Evolutionary conservation across 2,329 filamentous ascomycete genomes (phyloP).

Genomic region (Trichoderma sp.): DNA sequence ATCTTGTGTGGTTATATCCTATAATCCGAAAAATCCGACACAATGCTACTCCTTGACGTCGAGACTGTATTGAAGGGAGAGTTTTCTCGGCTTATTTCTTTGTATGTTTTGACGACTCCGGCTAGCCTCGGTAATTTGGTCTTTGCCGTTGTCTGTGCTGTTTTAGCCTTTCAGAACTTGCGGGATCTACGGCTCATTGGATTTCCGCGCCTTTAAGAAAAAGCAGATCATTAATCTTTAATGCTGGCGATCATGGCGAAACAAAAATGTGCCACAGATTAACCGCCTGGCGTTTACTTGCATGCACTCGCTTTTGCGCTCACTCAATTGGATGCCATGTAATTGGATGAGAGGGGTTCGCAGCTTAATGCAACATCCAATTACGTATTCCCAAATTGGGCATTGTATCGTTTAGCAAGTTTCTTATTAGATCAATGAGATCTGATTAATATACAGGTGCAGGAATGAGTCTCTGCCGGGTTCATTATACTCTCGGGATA

Average conservation of each 20-base stretch:
- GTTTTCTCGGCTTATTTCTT: background rate
- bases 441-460: background rate
- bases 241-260: background rate
- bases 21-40: background rate
- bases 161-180: constrained; percentile 6
- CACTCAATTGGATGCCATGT: background rate
- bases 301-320: background rate
- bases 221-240: background rate
- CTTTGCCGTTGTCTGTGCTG: background rate
- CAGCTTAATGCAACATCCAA: background rate
- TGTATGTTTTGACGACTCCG: background rate
- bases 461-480: too few species aligned
- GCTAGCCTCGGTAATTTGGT: constrained; percentile 21
- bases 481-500: too few species aligned
- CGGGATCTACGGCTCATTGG: background rate
- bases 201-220: background rate
- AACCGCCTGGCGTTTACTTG: background rate
- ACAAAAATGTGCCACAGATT: background rate
- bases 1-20: background rate
- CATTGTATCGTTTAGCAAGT: background rate
- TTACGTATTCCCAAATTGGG: background rate
- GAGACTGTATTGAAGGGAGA: background rate
- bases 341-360: background rate
- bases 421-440: background rate
- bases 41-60: background rate